Evolutionary conservation across 2,329 filamentous ascomycete genomes (phyloP).

Genomic region (Cladosporium cucumerinum): DNA sequence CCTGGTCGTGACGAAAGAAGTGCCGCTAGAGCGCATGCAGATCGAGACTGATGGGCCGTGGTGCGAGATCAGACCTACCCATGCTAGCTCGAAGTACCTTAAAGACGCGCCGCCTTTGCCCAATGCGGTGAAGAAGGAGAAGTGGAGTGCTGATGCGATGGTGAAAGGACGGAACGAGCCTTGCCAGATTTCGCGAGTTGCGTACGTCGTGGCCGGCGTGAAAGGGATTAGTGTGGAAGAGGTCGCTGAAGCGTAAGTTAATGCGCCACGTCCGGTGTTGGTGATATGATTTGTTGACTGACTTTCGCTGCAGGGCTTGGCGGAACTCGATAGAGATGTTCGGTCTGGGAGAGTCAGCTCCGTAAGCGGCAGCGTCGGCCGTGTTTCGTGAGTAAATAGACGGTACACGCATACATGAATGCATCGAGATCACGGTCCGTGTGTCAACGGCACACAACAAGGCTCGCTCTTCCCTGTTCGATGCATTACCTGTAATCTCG

Average conservation of each 20-base stretch:
- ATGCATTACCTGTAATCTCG: no score
- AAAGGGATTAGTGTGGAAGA: constrained; percentile 77
- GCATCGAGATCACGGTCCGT: no score
- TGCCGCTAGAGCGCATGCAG: constrained; percentile 78
- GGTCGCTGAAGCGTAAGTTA: constrained; percentile 69
- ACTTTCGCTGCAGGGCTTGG: constrained; percentile 58
- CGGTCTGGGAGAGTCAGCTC: constrained; percentile 55
- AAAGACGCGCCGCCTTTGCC: constrained; percentile 68
- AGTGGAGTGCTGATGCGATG: constrained; percentile 82
- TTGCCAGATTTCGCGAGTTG: constrained; percentile 79
- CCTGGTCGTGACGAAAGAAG: constrained; percentile 73
- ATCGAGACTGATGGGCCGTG: constrained; percentile 97
- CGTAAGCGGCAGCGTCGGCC: background rate
- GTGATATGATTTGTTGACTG: constrained; percentile 21
- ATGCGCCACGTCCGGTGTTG: background rate
- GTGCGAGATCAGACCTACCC: constrained; percentile 87
- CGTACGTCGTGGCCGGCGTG: constrained; percentile 81
- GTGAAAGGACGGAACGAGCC: constrained; percentile 95
- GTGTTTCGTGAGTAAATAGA: no score
- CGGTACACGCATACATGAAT: no score
- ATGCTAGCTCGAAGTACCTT: constrained; percentile 76
- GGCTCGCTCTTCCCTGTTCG: no score
- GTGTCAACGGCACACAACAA: no score
- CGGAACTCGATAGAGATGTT: constrained; percentile 78
- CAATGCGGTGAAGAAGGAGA: constrained; percentile 92